A percentile compares a stretch with the other conserved stretches of the same genome.
phyloP scores from a whole-genome alignment of 306 rosid species.

The Vigna angularis region DNA sequence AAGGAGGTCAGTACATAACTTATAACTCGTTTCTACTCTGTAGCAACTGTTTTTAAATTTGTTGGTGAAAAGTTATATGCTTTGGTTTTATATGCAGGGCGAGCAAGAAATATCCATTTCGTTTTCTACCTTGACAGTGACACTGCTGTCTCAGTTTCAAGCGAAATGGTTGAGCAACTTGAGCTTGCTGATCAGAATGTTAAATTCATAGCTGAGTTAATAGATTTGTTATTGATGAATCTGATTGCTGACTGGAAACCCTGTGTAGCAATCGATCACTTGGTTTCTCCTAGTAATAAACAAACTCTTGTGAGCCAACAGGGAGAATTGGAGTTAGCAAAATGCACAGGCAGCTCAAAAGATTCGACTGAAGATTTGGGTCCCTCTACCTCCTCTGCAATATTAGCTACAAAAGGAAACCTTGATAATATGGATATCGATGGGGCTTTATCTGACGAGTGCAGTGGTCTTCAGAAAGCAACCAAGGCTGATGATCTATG shows the following conservation, averaged over 20 bases:
- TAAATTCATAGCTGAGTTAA: constrained; percentile 6
- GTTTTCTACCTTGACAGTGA: constrained; percentile 3
- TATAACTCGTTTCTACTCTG: background rate
- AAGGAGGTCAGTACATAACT: background rate
- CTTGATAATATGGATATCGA: constrained; percentile 18
- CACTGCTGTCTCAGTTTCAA: constrained; percentile 18
- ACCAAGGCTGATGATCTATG: constrained; percentile 40
- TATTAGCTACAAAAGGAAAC: constrained; percentile 7
- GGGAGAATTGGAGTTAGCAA: background rate
- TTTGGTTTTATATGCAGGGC: background rate
- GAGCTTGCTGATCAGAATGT: constrained; percentile 13
- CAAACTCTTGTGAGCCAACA: background rate
- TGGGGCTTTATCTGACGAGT: constrained; percentile 34
- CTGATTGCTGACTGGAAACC: constrained; percentile 4
- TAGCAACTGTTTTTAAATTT: background rate
- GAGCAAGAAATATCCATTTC: constrained; percentile 22
- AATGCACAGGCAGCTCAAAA: background rate
- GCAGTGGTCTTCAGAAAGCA: constrained; percentile 24
- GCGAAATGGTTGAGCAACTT: constrained; percentile 20
- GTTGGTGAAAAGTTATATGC: background rate
- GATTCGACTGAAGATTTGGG: background rate
- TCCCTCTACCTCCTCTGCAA: background rate
- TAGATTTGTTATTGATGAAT: background rate
- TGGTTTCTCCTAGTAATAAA: background rate
- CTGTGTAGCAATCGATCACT: constrained; percentile 1